phyloP scores from a whole-genome alignment of 352 stramenopile genomes.

The Phytopythium chamaehyphon region DNA sequence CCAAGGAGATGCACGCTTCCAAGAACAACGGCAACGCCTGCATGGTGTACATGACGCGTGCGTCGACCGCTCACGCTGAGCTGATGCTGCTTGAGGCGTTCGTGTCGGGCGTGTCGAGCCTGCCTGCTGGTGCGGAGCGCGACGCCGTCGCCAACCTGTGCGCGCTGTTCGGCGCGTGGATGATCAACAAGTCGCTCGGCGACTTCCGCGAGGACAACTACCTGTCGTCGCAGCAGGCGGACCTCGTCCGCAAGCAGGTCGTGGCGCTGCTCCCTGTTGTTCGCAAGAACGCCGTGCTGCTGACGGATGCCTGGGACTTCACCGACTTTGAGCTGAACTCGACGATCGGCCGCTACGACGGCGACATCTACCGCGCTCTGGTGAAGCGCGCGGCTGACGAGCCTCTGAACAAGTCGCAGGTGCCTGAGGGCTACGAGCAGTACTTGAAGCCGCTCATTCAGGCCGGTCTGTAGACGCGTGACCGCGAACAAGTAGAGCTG shows the following conservation, averaged over 20 bases:
- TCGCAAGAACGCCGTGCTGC: slow-evolving; percentile 40
- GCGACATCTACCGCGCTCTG: slow-evolving; percentile 65
- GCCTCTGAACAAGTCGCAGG: slow-evolving; percentile 53
- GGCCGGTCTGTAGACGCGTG: slow-evolving; percentile 17
- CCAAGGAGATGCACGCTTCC: slow-evolving; percentile 29
- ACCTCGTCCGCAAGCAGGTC: slow-evolving; percentile 27
- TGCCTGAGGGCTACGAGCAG: slow-evolving; percentile 49
- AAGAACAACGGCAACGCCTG: slow-evolving; percentile 46
- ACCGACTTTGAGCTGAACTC: slow-evolving; percentile 66
- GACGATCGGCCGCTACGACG: slow-evolving; percentile 66
- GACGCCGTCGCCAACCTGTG: slow-evolving; percentile 29
- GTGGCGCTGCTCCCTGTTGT: slow-evolving; percentile 29
- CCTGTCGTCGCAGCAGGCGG: slow-evolving; percentile 38
- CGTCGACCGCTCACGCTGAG: slow-evolving; percentile 43
- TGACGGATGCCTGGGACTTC: slow-evolving; percentile 35
- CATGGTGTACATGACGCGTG: slow-evolving; percentile 54
- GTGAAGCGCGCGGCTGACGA: slow-evolving; percentile 41
- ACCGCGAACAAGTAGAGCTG: too few species aligned
- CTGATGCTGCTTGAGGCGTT: slow-evolving; percentile 39
- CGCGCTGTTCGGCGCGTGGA: slow-evolving; percentile 40
- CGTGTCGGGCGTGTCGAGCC: slow-evolving; percentile 14
- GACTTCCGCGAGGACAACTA: slow-evolving; percentile 60
- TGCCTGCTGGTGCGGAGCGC: slow-evolving; percentile 25
- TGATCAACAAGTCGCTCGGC: slow-evolving; percentile 40
- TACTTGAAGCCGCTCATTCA: slow-evolving; percentile 44